These are phyloP conservation scores for Penicillium salamii DNA, from an alignment of 495 filamentous ascomycete genomes.

Conservation along the genomic window DNA sequence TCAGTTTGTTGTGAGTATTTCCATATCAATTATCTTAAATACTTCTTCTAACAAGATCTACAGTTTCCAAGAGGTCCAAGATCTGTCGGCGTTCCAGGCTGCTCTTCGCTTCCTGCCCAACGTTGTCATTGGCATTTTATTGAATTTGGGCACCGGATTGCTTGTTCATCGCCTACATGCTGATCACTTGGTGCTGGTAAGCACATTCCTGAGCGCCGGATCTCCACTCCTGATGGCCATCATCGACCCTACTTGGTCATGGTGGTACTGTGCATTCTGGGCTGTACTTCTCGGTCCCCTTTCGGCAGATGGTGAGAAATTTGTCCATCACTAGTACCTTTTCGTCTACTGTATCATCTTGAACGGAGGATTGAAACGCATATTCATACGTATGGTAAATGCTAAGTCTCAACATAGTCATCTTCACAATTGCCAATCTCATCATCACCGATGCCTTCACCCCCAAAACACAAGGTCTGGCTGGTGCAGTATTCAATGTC, in stretches of 20 bases:
- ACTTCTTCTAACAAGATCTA: background rate
- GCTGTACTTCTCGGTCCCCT: slow-evolving; percentile 46
- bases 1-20: slow-evolving; percentile 44
- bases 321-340: background rate
- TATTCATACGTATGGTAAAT: too few species aligned
- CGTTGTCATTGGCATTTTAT: slow-evolving; percentile 44
- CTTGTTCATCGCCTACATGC: slow-evolving; percentile 49
- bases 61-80: slow-evolving; percentile 49
- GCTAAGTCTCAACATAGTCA: slow-evolving; percentile 19
- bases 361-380: too few species aligned
- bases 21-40: background rate
- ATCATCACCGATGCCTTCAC: slow-evolving; percentile 60
- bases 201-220: slow-evolving; percentile 39
- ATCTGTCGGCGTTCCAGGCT: slow-evolving; percentile 41
- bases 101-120: slow-evolving; percentile 56
- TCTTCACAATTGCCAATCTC: slow-evolving; percentile 58
- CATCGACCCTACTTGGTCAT: slow-evolving; percentile 44
- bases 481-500: slow-evolving; percentile 64
- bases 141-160: slow-evolving; percentile 53
- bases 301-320: slow-evolving; percentile 49
- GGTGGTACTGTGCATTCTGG: slow-evolving; percentile 55
- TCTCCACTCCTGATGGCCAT: slow-evolving; percentile 54
- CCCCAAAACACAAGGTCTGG: slow-evolving; percentile 54
- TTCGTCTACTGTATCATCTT: slow-evolving; percentile 28
- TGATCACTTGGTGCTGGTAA: slow-evolving; percentile 41